Evolutionary conservation across 768 basidiomycete species (phyloP).

Genomic region (Suillus discolor): DNA sequence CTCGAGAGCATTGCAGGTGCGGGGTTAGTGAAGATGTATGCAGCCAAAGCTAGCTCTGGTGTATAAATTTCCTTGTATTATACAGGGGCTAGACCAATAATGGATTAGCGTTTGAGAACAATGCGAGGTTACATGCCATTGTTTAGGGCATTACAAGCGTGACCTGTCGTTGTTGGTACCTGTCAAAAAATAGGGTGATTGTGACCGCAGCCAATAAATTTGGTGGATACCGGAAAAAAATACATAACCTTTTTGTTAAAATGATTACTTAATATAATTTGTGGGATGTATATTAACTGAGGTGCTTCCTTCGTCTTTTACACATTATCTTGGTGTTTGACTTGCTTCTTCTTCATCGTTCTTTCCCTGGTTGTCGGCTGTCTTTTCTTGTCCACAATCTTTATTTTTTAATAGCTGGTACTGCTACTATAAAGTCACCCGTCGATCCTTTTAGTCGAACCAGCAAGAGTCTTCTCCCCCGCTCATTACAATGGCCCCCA

Average conservation of each 20-base stretch:
- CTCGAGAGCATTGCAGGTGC: slow-evolving; percentile 63
- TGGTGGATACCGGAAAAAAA: too few species aligned
- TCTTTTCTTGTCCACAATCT: slow-evolving; percentile 7
- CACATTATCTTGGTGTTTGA: slow-evolving; percentile 9
- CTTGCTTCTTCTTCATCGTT: slow-evolving; percentile 8
- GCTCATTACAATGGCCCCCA: slow-evolving; percentile 31
- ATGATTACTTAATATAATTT: slow-evolving; percentile 1
- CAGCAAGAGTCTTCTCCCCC: slow-evolving; percentile 17
- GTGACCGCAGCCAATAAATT: too few species aligned
- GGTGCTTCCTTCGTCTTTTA: slow-evolving; percentile 14
- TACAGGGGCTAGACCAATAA: neutral
- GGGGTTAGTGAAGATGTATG: slow-evolving; percentile 85
- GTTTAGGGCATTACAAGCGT: neutral
- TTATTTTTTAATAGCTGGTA: slow-evolving; percentile 8
- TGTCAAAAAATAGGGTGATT: neutral
- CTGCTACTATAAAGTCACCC: slow-evolving; percentile 17
- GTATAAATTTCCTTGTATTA: slow-evolving; percentile 7
- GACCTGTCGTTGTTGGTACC: neutral
- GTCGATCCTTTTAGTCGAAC: slow-evolving; percentile 18
- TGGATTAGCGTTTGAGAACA: neutral
- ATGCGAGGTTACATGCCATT: neutral
- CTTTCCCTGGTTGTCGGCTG: slow-evolving; percentile 8
- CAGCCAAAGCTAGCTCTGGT: slow-evolving; percentile 44
- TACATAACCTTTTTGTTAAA: neutral
- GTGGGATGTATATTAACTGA: neutral